phyloP scores from a whole-genome alignment of 169 alveolate species.

The Plasmodium cynomolgi region DNA sequence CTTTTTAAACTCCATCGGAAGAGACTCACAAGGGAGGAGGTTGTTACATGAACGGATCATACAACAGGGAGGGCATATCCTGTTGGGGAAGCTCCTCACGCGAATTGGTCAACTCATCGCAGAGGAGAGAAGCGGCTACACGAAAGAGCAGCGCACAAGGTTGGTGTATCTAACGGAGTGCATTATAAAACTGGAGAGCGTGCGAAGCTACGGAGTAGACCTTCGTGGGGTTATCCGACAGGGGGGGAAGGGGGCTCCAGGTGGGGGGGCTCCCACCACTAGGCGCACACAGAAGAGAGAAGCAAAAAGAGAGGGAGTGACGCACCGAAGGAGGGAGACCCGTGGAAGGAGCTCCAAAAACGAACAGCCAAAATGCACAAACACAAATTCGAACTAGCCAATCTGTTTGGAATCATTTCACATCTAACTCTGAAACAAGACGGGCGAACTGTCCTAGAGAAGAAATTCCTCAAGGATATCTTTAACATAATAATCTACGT shows the following conservation, averaged over 20 bases:
- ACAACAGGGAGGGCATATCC: background rate
- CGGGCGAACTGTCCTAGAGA: constrained; percentile 6
- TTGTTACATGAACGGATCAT: background rate
- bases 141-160: background rate
- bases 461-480: background rate
- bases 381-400: constrained; percentile 4
- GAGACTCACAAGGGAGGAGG: background rate
- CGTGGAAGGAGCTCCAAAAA: background rate
- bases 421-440: background rate
- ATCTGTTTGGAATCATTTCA: constrained; percentile 22
- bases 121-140: constrained; percentile 10
- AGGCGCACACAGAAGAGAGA: background rate
- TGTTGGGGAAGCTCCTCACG: background rate
- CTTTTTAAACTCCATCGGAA: background rate
- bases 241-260: background rate
- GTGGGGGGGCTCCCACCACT: background rate
- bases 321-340: background rate
- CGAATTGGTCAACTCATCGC: constrained; percentile 1
- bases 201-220: background rate
- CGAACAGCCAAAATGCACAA: background rate
- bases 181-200: background rate
- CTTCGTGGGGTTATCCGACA: background rate
- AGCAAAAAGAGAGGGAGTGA: background rate
- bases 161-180: background rate
- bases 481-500: constrained; percentile 14